Evolutionary conservation across 192 early-diverging fungal genomes (phyloP).

Genomic region (Pilaira anomala): DNA sequence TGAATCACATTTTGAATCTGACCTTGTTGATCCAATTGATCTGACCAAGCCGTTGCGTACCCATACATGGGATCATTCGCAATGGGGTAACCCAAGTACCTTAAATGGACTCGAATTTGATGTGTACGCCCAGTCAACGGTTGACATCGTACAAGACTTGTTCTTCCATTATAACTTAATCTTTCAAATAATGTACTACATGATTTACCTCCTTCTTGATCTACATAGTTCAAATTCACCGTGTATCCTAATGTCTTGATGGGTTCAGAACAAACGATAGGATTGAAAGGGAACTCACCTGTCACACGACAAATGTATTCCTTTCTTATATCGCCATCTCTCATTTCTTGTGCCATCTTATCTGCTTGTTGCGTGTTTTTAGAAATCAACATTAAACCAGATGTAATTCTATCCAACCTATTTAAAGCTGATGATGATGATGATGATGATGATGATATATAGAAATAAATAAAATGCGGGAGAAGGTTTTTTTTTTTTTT

Average conservation of each 20-base stretch:
- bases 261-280: slow-evolving; percentile 65
- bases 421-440: slow-evolving; percentile 63
- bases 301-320: slow-evolving; percentile 81
- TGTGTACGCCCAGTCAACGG: slow-evolving; percentile 92
- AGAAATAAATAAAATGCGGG: not conserved
- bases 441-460: not conserved
- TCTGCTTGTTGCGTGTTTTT: slow-evolving; percentile 53
- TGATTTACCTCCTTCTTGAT: slow-evolving; percentile 73
- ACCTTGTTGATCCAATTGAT: not conserved
- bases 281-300: slow-evolving; percentile 78
- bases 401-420: slow-evolving; percentile 88
- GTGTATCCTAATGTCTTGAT: slow-evolving; percentile 77
- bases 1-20: not conserved
- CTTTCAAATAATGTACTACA: slow-evolving; percentile 73
- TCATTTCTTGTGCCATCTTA: slow-evolving; percentile 59
- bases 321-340: slow-evolving; percentile 66
- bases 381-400: slow-evolving; percentile 83
- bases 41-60: slow-evolving; percentile 61
- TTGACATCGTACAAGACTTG: slow-evolving; percentile 73
- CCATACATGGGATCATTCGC: slow-evolving; percentile 93
- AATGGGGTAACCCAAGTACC: slow-evolving; percentile 86
- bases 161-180: slow-evolving; percentile 54
- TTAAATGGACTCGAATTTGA: slow-evolving; percentile 94
- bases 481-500: too few relatives aligned
- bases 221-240: slow-evolving; percentile 80